Conservation (phyloP, 2,329 filamentous ascomycete genomes). For the Madurella fahalii region DNA sequence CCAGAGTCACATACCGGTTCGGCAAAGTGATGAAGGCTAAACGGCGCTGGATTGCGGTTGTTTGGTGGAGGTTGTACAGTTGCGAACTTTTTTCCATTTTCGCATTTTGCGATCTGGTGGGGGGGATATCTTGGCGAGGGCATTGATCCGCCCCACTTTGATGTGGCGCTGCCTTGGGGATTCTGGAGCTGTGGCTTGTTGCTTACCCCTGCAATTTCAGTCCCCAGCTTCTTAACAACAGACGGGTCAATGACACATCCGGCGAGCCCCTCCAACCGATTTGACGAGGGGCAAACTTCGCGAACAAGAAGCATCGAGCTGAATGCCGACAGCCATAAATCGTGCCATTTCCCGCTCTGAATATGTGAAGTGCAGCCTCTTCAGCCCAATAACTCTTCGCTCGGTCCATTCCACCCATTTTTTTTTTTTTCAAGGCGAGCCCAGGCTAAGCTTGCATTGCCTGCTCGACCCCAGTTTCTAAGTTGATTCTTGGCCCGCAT, state of each 20-base stretch:
- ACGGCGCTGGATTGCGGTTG: constrained; percentile 6
- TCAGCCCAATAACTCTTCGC: too few relatives aligned
- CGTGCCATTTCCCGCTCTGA: too few relatives aligned
- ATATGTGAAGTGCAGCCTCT: too few relatives aligned
- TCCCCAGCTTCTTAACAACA: too few relatives aligned
- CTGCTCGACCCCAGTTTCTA: too few relatives aligned
- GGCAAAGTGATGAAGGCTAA: constrained; percentile 30
- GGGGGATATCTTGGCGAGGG: constrained; percentile 18
- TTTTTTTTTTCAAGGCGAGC: too few relatives aligned
- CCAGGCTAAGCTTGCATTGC: too few relatives aligned
- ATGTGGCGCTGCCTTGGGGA: constrained; percentile 6
- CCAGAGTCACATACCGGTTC: constrained; percentile 19
- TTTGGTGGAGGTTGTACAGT: constrained; percentile 8
- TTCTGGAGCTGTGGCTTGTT: constrained; percentile 7
- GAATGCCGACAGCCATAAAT: neutral
- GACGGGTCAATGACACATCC: constrained; percentile 37
- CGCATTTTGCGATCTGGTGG: constrained; percentile 9
- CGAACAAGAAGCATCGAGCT: neutral
- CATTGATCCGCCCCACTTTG: constrained; percentile 9
- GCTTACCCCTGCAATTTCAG: neutral
- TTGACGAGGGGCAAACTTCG: constrained; percentile 4
- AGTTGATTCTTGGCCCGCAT: too few relatives aligned
- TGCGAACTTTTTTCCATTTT: constrained; percentile 21
- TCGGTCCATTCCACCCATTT: too few relatives aligned
- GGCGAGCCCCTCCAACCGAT: constrained; percentile 26